Evolutionary conservation across 2,329 filamentous ascomycete species (phyloP).

Genomic region (Diaporthe ilicicola): DNA sequence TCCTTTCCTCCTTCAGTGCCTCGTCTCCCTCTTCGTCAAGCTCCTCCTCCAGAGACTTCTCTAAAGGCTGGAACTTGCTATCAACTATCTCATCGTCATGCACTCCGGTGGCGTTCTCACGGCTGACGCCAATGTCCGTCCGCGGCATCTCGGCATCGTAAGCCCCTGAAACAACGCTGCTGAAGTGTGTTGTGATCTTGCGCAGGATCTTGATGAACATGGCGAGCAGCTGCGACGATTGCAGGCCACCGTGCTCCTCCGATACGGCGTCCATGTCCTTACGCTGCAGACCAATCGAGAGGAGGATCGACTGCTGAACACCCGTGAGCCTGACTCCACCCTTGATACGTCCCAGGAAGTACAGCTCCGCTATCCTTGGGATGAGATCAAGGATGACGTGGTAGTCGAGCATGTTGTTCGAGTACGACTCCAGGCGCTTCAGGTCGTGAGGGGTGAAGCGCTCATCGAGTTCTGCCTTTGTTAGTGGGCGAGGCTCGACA

Average conservation of each 20-base stretch:
- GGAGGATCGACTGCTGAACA: conserved; percentile 86
- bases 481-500: conserved; percentile 62
- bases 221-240: conserved; percentile 82
- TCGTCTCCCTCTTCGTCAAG: conserved; percentile 85
- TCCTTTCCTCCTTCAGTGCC: conserved; percentile 73
- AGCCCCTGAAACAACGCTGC: conserved; percentile 76
- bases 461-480: conserved; percentile 78
- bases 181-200: conserved; percentile 85
- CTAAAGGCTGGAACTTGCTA: conserved; percentile 74
- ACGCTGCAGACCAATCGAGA: conserved; percentile 90
- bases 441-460: conserved; percentile 90
- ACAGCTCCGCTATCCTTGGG: conserved; percentile 81
- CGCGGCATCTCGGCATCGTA: conserved; percentile 73
- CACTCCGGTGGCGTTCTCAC: conserved; percentile 67
- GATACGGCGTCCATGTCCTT: conserved; percentile 86
- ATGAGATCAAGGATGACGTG: conserved; percentile 96
- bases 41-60: conserved; percentile 79
- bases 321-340: conserved; percentile 74
- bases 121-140: conserved; percentile 65
- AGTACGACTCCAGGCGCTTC: conserved; percentile 93
- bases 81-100: conserved; percentile 75
- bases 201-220: conserved; percentile 98
- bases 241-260: conserved; percentile 74
- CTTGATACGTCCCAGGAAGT: conserved; percentile 82
- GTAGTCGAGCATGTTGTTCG: conserved; percentile 97